phyloP scores from a whole-genome alignment of 768 basidiomycete species.

The Cytidiella melzeri region DNA sequence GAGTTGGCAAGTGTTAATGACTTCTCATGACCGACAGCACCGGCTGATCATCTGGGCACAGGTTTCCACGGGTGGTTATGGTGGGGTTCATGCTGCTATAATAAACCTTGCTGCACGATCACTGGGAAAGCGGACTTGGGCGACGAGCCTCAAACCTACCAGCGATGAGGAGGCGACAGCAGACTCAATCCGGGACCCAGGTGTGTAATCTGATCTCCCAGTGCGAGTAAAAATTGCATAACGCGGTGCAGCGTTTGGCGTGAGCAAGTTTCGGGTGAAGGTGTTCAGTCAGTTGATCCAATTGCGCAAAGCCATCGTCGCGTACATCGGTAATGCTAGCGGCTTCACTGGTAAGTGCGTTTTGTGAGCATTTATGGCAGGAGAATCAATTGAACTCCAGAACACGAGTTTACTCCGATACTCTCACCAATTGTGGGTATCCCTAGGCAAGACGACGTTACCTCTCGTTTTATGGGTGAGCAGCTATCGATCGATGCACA shows the following conservation, averaged over 20 bases:
- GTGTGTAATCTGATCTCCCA: slow-evolving; percentile 28
- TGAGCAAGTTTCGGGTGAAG: slow-evolving; percentile 53
- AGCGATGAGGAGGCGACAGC: slow-evolving; percentile 61
- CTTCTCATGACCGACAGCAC: slow-evolving; percentile 26
- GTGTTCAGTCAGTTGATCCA: slow-evolving; percentile 51
- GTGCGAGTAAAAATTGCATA: no score
- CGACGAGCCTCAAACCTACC: slow-evolving; percentile 50
- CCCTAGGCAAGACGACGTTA: slow-evolving; percentile 51
- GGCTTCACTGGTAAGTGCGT: slow-evolving; percentile 56
- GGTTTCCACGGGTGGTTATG: slow-evolving; percentile 69
- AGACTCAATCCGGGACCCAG: slow-evolving; percentile 47
- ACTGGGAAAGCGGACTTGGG: slow-evolving; percentile 55
- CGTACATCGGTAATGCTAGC: slow-evolving; percentile 66
- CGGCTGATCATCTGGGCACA: slow-evolving; percentile 20
- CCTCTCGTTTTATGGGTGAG: slow-evolving; percentile 53
- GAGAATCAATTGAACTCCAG: slow-evolving; percentile 24
- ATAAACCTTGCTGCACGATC: slow-evolving; percentile 68
- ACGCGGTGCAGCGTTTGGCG: slow-evolving; percentile 39
- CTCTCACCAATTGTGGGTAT: slow-evolving; percentile 61
- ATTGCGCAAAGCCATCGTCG: slow-evolving; percentile 54
- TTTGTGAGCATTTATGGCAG: not conserved
- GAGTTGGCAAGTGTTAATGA: slow-evolving; percentile 58
- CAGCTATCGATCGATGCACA: slow-evolving; percentile 4
- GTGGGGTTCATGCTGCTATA: slow-evolving; percentile 77
- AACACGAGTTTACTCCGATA: slow-evolving; percentile 67